Percentiles rank a stretch among this genome's conserved stretches.
phyloP scores from a whole-genome alignment of 495 filamentous ascomycete species.

The Penicillium cataractarum region DNA sequence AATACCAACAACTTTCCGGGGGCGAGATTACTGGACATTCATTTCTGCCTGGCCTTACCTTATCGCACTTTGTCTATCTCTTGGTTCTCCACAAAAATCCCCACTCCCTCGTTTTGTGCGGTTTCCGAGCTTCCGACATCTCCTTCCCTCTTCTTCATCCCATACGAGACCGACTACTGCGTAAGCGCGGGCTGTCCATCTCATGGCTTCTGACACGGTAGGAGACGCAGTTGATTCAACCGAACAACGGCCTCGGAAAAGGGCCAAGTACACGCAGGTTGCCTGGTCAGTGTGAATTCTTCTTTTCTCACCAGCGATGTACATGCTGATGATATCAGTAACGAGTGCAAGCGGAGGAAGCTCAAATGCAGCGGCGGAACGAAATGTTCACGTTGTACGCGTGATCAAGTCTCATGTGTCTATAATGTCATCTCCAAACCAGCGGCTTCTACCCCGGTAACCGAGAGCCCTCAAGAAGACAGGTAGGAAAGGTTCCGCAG shows the following conservation, averaged over 20 bases:
- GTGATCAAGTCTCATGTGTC: constrained; percentile 63
- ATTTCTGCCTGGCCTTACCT: neutral
- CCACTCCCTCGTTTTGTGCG: neutral
- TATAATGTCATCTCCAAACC: constrained; percentile 44
- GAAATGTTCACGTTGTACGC: constrained; percentile 77
- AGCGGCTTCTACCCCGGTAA: constrained; percentile 1
- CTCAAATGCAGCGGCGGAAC: constrained; percentile 87
- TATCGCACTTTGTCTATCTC: neutral
- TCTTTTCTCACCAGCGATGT: neutral
- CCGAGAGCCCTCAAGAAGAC: neutral
- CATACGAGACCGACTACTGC: too few relatives aligned
- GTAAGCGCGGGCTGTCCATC: neutral
- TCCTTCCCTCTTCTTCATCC: neutral
- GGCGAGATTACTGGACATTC: neutral
- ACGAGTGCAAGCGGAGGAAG: constrained; percentile 89
- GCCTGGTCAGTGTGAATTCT: constrained; percentile 35
- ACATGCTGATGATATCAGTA: constrained; percentile 40
- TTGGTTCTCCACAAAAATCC: neutral
- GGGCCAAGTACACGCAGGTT: constrained; percentile 43
- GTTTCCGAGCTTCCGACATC: neutral
- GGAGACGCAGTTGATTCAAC: neutral
- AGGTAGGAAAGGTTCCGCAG: neutral
- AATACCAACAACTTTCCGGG: neutral
- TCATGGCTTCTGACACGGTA: neutral
- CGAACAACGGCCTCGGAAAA: constrained; percentile 6